Conservation (phyloP, 2,329 filamentous ascomycete species). For the Huntiella decipiens region DNA sequence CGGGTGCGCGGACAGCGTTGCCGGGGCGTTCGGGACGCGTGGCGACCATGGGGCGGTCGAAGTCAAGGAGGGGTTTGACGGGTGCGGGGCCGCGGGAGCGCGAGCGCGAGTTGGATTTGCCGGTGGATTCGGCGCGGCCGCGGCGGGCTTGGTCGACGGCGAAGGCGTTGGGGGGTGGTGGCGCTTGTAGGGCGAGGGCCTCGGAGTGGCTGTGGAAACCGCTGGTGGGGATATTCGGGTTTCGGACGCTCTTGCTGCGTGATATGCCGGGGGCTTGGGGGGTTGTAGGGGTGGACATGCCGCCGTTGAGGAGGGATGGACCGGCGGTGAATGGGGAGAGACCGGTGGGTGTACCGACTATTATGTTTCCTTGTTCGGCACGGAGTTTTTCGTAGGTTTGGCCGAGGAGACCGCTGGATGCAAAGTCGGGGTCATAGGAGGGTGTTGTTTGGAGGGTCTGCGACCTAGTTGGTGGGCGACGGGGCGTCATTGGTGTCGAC, state of each 20-base stretch:
- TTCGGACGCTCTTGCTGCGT: background rate
- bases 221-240: background rate
- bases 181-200: background rate
- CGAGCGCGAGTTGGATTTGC: conserved; percentile 13
- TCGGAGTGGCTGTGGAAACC: conserved; percentile 10
- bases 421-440: conserved; percentile 24
- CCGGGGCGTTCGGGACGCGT: conserved; percentile 39
- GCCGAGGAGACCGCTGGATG: conserved; percentile 31
- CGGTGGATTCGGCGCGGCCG: conserved; percentile 4
- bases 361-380: conserved; percentile 18
- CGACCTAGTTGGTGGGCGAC: background rate
- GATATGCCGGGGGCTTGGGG: background rate
- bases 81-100: conserved; percentile 9
- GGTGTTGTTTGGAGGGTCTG: conserved; percentile 1
- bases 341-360: conserved; percentile 10
- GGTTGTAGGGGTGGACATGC: conserved; percentile 4
- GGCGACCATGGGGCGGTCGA: conserved; percentile 40
- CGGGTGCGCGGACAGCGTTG: conserved; percentile 23
- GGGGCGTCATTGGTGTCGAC: background rate
- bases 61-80: conserved; percentile 34
- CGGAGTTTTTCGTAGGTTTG: conserved; percentile 27
- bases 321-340: conserved; percentile 33
- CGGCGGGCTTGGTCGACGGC: conserved; percentile 7
- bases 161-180: conserved; percentile 7
- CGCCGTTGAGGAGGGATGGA: conserved; percentile 34